Conservation (phyloP, 2,329 filamentous ascomycete species). For the Phaeosphaeria sp. region DNA sequence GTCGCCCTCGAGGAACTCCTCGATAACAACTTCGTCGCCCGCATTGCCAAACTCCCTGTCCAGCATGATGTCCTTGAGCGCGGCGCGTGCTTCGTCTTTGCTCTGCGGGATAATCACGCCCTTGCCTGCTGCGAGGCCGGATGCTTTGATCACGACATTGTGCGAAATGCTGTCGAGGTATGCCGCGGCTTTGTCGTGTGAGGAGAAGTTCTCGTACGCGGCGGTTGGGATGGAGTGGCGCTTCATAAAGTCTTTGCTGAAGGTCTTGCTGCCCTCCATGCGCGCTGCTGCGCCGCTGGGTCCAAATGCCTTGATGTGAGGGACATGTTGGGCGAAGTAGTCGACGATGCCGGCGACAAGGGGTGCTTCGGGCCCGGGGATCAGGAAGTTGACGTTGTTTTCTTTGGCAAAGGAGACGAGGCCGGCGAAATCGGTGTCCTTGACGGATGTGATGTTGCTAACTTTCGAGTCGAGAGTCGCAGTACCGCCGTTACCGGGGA, state of each 20-base stretch:
- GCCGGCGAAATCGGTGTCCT: constrained; percentile 76
- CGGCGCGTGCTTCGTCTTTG: constrained; percentile 81
- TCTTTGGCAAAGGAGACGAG: constrained; percentile 78
- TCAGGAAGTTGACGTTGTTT: constrained; percentile 78
- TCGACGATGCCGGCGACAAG: constrained; percentile 88
- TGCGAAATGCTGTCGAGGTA: constrained; percentile 64
- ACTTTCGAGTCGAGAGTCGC: constrained; percentile 58
- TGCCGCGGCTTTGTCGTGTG: constrained; percentile 72
- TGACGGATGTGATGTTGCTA: constrained; percentile 72
- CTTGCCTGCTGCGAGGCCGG: constrained; percentile 90
- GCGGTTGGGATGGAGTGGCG: constrained; percentile 89
- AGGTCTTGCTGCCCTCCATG: constrained; percentile 97
- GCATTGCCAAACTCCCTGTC: constrained; percentile 84
- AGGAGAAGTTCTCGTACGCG: constrained; percentile 84
- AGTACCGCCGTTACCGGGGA: constrained; percentile 82
- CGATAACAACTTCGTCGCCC: constrained; percentile 90
- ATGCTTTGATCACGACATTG: constrained; percentile 82
- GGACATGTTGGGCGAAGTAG: constrained; percentile 70
- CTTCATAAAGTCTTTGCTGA: constrained; percentile 98
- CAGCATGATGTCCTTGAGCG: constrained; percentile 88
- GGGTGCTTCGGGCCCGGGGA: constrained; percentile 92
- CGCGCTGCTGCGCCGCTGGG: constrained; percentile 82
- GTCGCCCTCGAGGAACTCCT: constrained; percentile 90
- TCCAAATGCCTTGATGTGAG: constrained; percentile 78
- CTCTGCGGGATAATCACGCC: constrained; percentile 87